Evolutionary conservation across 495 filamentous ascomycete species (phyloP).

Genomic region (Aspergillus ostianus): DNA sequence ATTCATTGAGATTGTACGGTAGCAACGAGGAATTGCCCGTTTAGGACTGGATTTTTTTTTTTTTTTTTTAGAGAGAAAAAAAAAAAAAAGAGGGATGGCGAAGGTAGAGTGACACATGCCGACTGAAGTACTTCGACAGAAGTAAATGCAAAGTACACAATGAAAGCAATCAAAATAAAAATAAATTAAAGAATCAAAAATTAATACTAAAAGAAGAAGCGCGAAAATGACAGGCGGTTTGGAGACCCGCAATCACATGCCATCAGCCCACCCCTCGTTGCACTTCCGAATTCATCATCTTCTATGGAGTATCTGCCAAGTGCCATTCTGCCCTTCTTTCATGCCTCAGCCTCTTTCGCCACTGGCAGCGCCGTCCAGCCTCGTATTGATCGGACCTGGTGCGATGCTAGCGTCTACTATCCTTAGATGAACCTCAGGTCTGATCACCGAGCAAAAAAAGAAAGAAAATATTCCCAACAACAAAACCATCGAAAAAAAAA

Average conservation of each 20-base stretch:
- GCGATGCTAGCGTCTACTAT: background rate
- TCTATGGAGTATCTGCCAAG: background rate
- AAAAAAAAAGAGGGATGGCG: no score
- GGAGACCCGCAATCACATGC: conserved; percentile 46
- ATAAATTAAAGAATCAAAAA: no score
- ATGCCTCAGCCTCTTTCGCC: background rate
- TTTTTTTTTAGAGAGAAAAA: no score
- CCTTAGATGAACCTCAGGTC: background rate
- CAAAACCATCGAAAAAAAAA: no score
- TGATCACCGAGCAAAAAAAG: background rate
- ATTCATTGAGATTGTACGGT: background rate
- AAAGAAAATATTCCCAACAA: no score
- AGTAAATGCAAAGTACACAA: no score
- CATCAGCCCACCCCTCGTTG: conserved; percentile 1
- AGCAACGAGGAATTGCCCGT: no score
- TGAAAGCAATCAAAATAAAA: background rate
- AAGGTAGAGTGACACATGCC: no score
- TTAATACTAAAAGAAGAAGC: background rate
- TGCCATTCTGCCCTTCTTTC: background rate
- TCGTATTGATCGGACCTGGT: background rate
- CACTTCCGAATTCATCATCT: conserved; percentile 10
- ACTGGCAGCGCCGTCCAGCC: no score
- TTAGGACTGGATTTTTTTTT: no score
- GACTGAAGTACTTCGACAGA: no score
- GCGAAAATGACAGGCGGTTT: conserved; percentile 13